Evolutionary conservation across 495 filamentous ascomycete species (phyloP).

Genomic region (Echria macrotheca): DNA sequence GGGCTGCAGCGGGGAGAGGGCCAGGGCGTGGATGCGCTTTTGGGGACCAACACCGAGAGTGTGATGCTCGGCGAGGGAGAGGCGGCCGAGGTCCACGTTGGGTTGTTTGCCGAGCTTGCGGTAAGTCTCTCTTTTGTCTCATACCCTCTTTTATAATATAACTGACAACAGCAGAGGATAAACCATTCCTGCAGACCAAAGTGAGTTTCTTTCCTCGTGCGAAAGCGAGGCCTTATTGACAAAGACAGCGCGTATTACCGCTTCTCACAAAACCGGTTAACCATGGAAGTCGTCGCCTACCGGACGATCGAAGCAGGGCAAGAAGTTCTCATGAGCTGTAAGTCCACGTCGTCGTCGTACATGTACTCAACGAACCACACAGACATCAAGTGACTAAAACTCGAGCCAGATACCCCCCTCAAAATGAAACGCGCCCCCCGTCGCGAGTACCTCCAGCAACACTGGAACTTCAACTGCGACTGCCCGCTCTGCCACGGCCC

Average conservation of each 20-base stretch:
- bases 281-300: constrained; percentile 33
- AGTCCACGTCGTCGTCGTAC: no score
- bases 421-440: constrained; percentile 21
- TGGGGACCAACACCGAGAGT: constrained; percentile 35
- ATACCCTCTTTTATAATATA: no score
- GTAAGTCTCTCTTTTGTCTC: constrained; percentile 20
- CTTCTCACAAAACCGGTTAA: constrained; percentile 29
- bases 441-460: constrained; percentile 23
- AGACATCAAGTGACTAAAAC: no score
- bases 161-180: constrained; percentile 27
- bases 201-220: constrained; percentile 21
- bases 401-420: no score
- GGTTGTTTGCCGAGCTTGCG: constrained; percentile 32
- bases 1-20: constrained; percentile 19
- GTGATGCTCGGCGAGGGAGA: constrained; percentile 25
- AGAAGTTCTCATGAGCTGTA: constrained; percentile 40
- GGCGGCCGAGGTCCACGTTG: constrained; percentile 29
- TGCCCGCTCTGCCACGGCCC: constrained; percentile 36
- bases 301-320: constrained; percentile 36
- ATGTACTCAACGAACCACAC: no score
- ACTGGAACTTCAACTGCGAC: constrained; percentile 36
- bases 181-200: constrained; percentile 41
- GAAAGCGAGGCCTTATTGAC: no score
- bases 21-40: constrained; percentile 35
- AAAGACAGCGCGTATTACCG: constrained; percentile 32